Evolutionary conservation across 495 filamentous ascomycete genomes (phyloP), one percentile per base, ranked within the genome.

Genomic region (Penicillium psychrofluorescens): DNA sequence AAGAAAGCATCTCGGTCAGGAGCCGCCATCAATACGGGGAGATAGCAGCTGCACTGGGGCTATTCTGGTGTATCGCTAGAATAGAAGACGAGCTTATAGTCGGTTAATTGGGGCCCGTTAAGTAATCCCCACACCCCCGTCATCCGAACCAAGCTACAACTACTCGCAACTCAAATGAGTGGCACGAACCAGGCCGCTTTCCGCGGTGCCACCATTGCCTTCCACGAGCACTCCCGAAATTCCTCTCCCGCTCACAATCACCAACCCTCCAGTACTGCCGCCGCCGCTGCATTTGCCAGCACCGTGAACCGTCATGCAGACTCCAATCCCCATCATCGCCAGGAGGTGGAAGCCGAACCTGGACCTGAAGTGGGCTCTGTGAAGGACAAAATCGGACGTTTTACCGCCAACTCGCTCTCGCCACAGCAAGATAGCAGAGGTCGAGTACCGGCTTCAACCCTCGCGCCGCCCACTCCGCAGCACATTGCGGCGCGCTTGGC

Each of bases 191-290:
- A 50, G 43, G 51, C 48, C 44, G 68, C 67, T 7, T 43, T 65
- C 35, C 62, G 65, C 50, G 69, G 67, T 44, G 69, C 69, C 41
- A 53, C 60, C 29, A 50, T 59, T 12, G 69, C 69, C 36, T 72
- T 70, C 38, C 54, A 51, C 41, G 51, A 28, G 43, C 43, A 56
- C 36, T 49, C 56, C 31, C 55, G 46, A 45, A 43, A 39, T 34
- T 5, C 16, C 38, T 9, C 38, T 50, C 8, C 44, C 57, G 15
- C 46, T 49, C 47, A 47, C 48, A 40, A 55, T 40, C 13, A 16
- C 37, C n/a, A 48, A 51, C 15, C 40, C 41, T 0, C 49, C 51
- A 5, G 49, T 22, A 22, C 53, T 10, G 43, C 48, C 13, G 33
- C 47, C 13, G 38, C 46, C 36, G 49, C 51, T 8, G 55, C 52